These are phyloP conservation scores for Hericium alpestre DNA, from an alignment of 768 basidiomycete genomes.

Conservation along the genomic window DNA sequence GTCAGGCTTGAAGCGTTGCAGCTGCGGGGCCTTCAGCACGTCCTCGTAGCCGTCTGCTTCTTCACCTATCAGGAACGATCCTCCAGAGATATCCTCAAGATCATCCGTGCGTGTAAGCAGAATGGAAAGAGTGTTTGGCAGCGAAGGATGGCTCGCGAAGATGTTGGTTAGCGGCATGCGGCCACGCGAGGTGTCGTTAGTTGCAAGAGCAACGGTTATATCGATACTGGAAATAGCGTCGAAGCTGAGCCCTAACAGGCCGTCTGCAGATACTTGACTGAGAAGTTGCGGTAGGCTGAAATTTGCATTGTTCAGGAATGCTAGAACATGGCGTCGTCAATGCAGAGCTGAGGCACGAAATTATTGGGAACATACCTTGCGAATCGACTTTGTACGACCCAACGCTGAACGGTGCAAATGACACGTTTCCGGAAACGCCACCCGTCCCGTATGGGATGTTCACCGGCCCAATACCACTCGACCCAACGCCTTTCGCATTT, in stretches of 20 bases:
- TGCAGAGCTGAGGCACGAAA: background rate
- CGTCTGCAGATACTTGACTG: no score
- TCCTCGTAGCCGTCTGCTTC: slow-evolving; percentile 17
- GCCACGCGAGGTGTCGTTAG: slow-evolving; percentile 14
- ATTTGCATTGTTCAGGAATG: background rate
- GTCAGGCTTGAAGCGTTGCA: slow-evolving; percentile 2
- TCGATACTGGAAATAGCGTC: background rate
- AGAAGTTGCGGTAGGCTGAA: background rate
- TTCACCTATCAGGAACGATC: slow-evolving; percentile 23
- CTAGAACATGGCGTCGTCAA: background rate
- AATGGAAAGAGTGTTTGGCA: slow-evolving; percentile 23
- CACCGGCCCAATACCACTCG: background rate
- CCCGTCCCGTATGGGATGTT: background rate
- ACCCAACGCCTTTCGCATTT: background rate
- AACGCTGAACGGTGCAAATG: background rate
- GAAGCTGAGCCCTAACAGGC: background rate
- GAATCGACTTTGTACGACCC: background rate
- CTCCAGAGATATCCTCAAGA: slow-evolving; percentile 16
- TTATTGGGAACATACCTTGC: background rate
- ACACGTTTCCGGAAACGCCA: background rate
- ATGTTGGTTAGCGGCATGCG: slow-evolving; percentile 22
- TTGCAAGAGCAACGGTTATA: slow-evolving; percentile 4
- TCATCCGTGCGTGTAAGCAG: slow-evolving; percentile 22
- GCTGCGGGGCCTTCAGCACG: slow-evolving; percentile 18
- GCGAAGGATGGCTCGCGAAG: slow-evolving; percentile 20